Percentiles rank a stretch among this genome's conserved stretches.
Evolutionary conservation across 2,329 filamentous ascomycete species (phyloP).

Genomic region (Daldinia eschscholtzii): DNA sequence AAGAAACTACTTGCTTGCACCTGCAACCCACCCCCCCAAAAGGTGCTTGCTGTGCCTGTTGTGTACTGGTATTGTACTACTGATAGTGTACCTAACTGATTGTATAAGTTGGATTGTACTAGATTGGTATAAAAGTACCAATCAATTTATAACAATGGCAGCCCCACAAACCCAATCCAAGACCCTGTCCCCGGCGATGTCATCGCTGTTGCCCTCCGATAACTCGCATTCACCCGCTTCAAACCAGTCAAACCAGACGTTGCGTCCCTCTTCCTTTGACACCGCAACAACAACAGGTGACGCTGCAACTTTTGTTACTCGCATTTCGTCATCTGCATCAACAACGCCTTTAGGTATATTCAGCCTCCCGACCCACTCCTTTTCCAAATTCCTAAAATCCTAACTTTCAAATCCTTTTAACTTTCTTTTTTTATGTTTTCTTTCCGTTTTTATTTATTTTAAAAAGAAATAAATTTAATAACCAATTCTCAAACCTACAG

Average conservation of each 20-base stretch:
- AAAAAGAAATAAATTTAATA: constrained; percentile 27
- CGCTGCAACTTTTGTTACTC: constrained; percentile 23
- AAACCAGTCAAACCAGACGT: constrained; percentile 23
- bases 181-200: constrained; percentile 41
- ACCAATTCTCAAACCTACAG: constrained; percentile 35
- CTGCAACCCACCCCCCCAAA: background rate
- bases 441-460: background rate
- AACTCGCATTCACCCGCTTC: constrained; percentile 30
- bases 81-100: no score
- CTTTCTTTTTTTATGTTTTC: no score
- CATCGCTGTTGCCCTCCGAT: constrained; percentile 35
- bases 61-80: background rate
- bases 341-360: constrained; percentile 38
- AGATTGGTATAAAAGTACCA: constrained; percentile 24
- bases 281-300: constrained; percentile 17
- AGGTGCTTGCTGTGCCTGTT: background rate
- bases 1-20: no score
- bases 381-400: background rate
- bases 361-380: constrained; percentile 23
- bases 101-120: background rate
- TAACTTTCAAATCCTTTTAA: background rate
- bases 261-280: constrained; percentile 28
- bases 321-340: constrained; percentile 36
- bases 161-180: constrained; percentile 39
- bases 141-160: constrained; percentile 42